Evolutionary conservation across 2,329 filamentous ascomycete species (phyloP).

Genomic region (Incumbomyces delicatus): DNA sequence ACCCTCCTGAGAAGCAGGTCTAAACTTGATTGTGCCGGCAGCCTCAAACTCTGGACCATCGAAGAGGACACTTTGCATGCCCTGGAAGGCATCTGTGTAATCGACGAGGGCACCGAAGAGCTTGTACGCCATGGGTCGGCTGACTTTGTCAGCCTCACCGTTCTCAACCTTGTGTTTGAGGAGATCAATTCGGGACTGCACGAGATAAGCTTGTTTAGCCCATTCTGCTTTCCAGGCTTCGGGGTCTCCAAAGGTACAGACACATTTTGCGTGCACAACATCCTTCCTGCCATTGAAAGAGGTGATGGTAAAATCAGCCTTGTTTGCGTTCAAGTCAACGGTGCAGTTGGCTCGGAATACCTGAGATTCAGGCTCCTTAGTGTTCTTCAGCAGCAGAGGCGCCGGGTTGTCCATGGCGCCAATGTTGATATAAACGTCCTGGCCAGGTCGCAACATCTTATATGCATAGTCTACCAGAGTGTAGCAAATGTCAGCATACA

Average conservation of each 20-base stretch:
- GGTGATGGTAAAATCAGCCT: conserved; percentile 20
- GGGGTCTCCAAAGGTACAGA: conserved; percentile 23
- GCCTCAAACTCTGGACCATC: conserved; percentile 29
- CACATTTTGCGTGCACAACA: conserved; percentile 23
- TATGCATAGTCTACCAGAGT: conserved; percentile 52
- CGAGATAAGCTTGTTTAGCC: conserved; percentile 23
- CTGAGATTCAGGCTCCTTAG: conserved; percentile 19
- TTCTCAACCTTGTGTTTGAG: conserved; percentile 23
- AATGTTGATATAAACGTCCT: conserved; percentile 22
- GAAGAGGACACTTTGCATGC: conserved; percentile 30
- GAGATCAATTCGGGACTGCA: conserved; percentile 25
- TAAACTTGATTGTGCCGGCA: conserved; percentile 25
- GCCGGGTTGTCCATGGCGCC: conserved; percentile 22
- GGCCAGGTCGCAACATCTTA: conserved; percentile 17
- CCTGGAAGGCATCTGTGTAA: conserved; percentile 26
- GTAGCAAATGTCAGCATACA: conserved; percentile 56
- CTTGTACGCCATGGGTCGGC: conserved; percentile 28
- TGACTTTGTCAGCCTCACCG: conserved; percentile 24
- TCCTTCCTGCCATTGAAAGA: conserved; percentile 21
- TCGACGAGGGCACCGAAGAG: conserved; percentile 28
- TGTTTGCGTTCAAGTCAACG: conserved; percentile 19
- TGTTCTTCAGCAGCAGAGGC: conserved; percentile 21
- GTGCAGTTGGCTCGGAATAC: conserved; percentile 17
- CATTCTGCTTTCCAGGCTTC: conserved; percentile 24
- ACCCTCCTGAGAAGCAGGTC: conserved; percentile 21